A percentile compares a stretch with the other conserved stretches of the same genome.
Evolutionary conservation across 2,329 filamentous ascomycete genomes (phyloP).

Genomic region (Aspergillus sp.): DNA sequence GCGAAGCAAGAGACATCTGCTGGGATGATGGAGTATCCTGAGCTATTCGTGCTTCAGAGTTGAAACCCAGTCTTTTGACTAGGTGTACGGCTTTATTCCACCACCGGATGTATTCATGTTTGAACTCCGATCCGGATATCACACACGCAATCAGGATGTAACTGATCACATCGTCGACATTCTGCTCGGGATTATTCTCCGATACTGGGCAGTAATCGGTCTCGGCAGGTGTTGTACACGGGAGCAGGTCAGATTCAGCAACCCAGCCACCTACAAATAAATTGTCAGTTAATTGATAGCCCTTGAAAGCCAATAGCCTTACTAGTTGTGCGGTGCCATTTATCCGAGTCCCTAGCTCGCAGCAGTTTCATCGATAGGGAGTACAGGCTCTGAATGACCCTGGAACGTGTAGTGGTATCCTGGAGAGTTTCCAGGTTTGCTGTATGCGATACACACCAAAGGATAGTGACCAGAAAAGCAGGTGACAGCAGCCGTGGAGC

Average conservation of each 20-base stretch:
- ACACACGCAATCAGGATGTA: slow-evolving; percentile 49
- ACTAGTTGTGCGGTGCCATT: slow-evolving; percentile 7
- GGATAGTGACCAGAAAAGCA: slow-evolving; percentile 48
- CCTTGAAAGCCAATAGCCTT: not conserved
- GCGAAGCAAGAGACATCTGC: not conserved
- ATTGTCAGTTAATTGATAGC: not conserved
- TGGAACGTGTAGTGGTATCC: slow-evolving; percentile 42
- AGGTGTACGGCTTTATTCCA: slow-evolving; percentile 47
- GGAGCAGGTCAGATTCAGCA: not conserved
- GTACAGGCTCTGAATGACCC: slow-evolving; percentile 30
- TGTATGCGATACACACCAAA: slow-evolving; percentile 52
- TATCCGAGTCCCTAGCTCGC: slow-evolving; percentile 27
- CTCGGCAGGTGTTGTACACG: no score
- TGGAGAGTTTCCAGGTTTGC: slow-evolving; percentile 47
- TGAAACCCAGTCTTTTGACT: slow-evolving; percentile 21
- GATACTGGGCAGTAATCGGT: not conserved
- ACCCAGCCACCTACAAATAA: not conserved
- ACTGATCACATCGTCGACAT: slow-evolving; percentile 46
- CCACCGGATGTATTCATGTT: slow-evolving; percentile 51
- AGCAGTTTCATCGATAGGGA: slow-evolving; percentile 36
- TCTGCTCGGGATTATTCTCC: not conserved
- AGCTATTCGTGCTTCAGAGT: slow-evolving; percentile 4
- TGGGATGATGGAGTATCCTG: not conserved
- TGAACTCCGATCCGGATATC: slow-evolving; percentile 51
- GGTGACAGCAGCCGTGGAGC: slow-evolving; percentile 46